Base-by-base conservation (phyloP, 495 filamentous ascomycete genomes). In the Rhizodiscina lignyota region DNA sequence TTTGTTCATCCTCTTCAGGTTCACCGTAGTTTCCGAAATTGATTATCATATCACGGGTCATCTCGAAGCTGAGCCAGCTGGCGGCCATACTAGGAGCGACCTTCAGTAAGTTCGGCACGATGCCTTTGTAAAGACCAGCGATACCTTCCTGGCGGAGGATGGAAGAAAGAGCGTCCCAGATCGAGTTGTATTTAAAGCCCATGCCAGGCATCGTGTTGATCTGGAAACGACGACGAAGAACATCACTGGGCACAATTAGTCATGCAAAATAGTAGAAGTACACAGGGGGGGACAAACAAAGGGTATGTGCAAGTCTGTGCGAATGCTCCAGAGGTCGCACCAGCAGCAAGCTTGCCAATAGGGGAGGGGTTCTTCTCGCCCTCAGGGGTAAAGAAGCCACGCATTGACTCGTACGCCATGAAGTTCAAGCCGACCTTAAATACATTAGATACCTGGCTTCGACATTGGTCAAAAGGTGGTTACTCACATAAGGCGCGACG, bases 191-290 rank as follows among this genome's bases (percentile, higher is more conserved):
- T 53, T 85, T 72, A 47, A 94, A 96, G 28, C 89, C 91, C 74
- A 97, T 86, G n/a, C 87, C 87, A 18, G 76, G 81, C 89, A 97
- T 97, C 33, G 86, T 96, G 52, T 97, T 97, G 59, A 97, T 92
- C 47, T 97, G 89, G 49, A 97, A 97, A 20, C 89, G 70, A 33
- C 89, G 74, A 13, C 89, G 80, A n/a, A 97, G 68, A 1, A 97
- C 91, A 56, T 94, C 85, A 50, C 84, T 91, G 39, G 32, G 17
- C 1, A 2, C 21, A 33, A 21, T 62, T 34, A 60, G 51, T 33
- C 8, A 28, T 24, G 13, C 18, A 15, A 26, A 5, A 41, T 32
- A 11, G 6, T n/a, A 31, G 28, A 28, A 17, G 23, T 36, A 26
- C 22, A 18, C n/a, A 15, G 1, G 20, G 21, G 19, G 19, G 2